Evolutionary conservation across 169 alveolate genomes (phyloP), one percentile per base, ranked within the genome.

Genomic region (Eimeria acervulina): DNA sequence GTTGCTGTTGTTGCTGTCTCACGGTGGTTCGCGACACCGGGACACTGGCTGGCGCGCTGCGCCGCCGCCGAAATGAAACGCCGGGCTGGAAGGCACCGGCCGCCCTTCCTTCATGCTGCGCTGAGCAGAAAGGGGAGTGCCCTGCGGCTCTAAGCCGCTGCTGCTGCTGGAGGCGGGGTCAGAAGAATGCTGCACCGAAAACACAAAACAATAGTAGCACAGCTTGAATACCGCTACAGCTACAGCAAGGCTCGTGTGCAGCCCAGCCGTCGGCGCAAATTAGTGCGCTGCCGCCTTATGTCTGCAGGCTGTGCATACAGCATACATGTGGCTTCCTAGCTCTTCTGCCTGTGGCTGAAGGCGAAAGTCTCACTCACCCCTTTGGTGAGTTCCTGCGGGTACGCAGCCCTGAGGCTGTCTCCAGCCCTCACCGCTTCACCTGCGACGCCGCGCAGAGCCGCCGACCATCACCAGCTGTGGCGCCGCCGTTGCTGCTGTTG

Each of bases 11-110:
- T 55, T 33, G 59, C 51, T 21, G 78, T 52, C 93, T 85, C 93
- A 85, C 78, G 93, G 93, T n/a, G 93, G 93, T 55, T 85, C 93
- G 21, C 80, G 93, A 17, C 93, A 85, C 52, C 93, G 80, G 63
- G 13, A 13, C 2, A 85, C 93, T 85, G 93, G 93, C 78, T 61
- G 93, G 80, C 93, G 93, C 93, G 81, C 26, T 51, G 93, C 93
- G 93, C 93, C 93, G 93, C 93, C 93, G 80, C 93, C 42, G 61
- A 85, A 55, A 61, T 4, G 52, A 85, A 61, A 85, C 59, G 93
- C 93, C 93, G 93, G 93, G 93, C 93, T 55, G 93, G 78, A 59
- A 85, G 80, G 93, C 93, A 23, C 93, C 93, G 93, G 93, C 93
- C 36, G 81, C 61, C 93, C 80, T 55, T 85, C 81, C 93, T 85